Evolutionary conservation across 768 basidiomycete genomes (phyloP), one percentile per base, ranked within the genome.

Genomic region (Amanita subjunquillea): DNA sequence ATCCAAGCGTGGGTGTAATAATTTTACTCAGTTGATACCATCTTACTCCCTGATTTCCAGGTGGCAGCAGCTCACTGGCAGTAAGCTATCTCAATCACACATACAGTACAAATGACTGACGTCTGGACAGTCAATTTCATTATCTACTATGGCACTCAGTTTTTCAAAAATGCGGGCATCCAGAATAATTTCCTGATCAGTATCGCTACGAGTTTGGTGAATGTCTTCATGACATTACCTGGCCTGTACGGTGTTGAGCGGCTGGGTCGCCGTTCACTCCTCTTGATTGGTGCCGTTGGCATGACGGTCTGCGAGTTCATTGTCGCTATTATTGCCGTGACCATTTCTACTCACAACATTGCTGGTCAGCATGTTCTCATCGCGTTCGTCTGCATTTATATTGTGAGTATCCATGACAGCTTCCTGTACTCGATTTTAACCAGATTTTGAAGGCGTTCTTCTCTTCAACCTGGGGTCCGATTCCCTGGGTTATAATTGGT

Each of bases 241-340:
- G 87, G 86, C 29, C 81, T 92, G 68, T 90, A 76, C 69, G 79
- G 83, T 62, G 80, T 93, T 56, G 91, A 95, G 65, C 75, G 75
- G 49, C 78, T 87, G 62, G 91, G 91, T 60, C 89, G 91, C 58
- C 83, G 91, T 53, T 76, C 78, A 38, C 78, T 94, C 50, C 78
- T 92, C 51, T 72, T 91, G 62, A 75, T 79, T 54, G 92, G 92
- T 62, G 89, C 91, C 25, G 66, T 76, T 53, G 83, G 85, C 51
- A 93, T 93, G 91, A 74, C 79, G 58, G 56, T 91, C 60, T 93
- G 89, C 75, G 86, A 93, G 67, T 91, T 74, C 73, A 77, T 92
- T 62, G 76, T 90, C 58, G 65, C 72, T n/a, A 67, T 79, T 30
- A 78, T 80, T 39, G 83, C 84, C 63, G 75, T 75, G 43, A 72